Evolutionary conservation across 495 filamentous ascomycete genomes (phyloP).

Genomic region (Jackrogersella minutella): DNA sequence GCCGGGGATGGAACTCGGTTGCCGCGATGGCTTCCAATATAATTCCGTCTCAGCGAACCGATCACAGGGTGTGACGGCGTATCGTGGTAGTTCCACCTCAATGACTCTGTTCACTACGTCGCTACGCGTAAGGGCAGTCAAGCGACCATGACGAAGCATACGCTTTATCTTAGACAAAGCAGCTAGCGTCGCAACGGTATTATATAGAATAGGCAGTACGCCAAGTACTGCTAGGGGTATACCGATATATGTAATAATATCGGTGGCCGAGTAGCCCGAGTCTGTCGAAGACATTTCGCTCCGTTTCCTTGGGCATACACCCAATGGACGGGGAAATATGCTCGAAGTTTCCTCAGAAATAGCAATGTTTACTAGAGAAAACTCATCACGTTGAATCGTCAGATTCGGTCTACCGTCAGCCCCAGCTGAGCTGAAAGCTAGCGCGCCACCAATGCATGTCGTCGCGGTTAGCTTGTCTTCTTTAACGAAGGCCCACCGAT

Average conservation of each 20-base stretch:
- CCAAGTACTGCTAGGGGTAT: slow-evolving; percentile 71
- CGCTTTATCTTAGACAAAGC: slow-evolving; percentile 65
- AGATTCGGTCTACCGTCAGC: slow-evolving; percentile 16
- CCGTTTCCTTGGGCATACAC: not conserved
- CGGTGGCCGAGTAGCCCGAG: slow-evolving; percentile 44
- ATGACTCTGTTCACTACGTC: slow-evolving; percentile 70
- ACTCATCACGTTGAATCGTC: not conserved
- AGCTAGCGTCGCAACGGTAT: slow-evolving; percentile 60
- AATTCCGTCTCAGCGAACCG: slow-evolving; percentile 57
- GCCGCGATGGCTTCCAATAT: slow-evolving; percentile 63
- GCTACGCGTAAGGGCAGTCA: slow-evolving; percentile 65
- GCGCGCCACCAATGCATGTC: slow-evolving; percentile 5
- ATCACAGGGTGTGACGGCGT: slow-evolving; percentile 67
- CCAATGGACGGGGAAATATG: not conserved
- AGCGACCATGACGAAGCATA: slow-evolving; percentile 59
- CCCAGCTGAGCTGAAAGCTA: slow-evolving; percentile 28
- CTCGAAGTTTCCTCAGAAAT: not conserved
- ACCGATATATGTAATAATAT: slow-evolving; percentile 64
- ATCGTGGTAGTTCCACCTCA: slow-evolving; percentile 70
- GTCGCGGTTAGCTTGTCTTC: slow-evolving; percentile 1
- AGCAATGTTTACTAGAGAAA: not conserved
- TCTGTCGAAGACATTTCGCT: slow-evolving; percentile 29
- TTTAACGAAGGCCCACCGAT: not conserved
- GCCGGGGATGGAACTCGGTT: slow-evolving; percentile 61
- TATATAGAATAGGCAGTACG: slow-evolving; percentile 73